Base-by-base conservation (phyloP, 1,284 basidiomycete species). In the Microbotryomycetes sp. region DNA sequence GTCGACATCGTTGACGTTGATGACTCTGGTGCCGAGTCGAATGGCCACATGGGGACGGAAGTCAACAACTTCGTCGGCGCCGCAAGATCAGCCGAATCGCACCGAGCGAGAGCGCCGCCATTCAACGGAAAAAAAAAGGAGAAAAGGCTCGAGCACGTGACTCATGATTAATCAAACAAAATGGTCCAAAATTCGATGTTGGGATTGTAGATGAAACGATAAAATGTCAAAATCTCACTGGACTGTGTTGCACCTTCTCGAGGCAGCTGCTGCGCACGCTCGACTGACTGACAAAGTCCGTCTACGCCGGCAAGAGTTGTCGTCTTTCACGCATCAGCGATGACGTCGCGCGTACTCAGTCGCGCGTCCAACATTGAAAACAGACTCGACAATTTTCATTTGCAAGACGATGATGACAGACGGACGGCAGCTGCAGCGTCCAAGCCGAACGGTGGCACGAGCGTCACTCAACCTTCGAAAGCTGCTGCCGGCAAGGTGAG, bases 351-450 rank as follows among this genome's bases (percentile, higher is more conserved):
- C 0, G 58, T 67, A 2, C 58, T 67, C 3, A 46, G 54, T 25
- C 54, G 58, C 3, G 48, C 58, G 1, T 60, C 58, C 1, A 63
- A 63, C 2, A 60, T 67, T 50, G 66, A 67, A 56, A 67, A 67
- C 58, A 51, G 53, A 25, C 53, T 67, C 29, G 63, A 65, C 29
- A 31, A 7, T 53, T 67, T 25, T 62, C 58, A 1, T 53, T 64
- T 32, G 36, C 36, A 42, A 12, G 55, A 55, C 25, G 56, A 64
- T 32, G 29, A 54, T 25, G 49, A 54, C 29, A 28, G 28, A 23
- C 16, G 19, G 26, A 28, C 23, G 32, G 6, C 32, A 29, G 26
- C 48, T 42, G 23, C 58, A 30, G 48, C 53, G 4, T 12, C 14
- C n/a, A 49, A 32, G 32, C 45, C 53, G 6, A 25, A 45, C 19